Conservation (phyloP, 108 stramenopile species). For the Skeletonema costatum region DNA sequence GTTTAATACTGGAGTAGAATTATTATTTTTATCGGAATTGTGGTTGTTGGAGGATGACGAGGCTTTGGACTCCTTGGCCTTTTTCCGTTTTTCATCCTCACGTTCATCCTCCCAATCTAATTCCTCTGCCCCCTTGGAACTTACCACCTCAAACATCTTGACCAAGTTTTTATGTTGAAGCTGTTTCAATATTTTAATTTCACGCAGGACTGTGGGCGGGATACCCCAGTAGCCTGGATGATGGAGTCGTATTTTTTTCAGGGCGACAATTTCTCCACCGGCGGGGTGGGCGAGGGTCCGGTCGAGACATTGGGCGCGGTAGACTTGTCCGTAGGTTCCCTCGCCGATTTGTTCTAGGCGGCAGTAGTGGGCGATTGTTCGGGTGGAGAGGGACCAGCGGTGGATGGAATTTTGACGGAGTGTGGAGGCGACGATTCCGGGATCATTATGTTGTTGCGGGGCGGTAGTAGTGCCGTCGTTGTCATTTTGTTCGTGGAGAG, state of each 20-base stretch:
- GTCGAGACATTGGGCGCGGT: constrained; percentile 65
- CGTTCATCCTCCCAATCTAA: constrained; percentile 74
- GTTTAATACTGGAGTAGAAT: constrained; percentile 13
- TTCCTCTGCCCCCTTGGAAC: constrained; percentile 80
- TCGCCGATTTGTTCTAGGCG: constrained; percentile 85
- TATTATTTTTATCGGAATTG: constrained; percentile 17
- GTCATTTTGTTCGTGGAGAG: neutral
- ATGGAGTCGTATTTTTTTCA: constrained; percentile 83
- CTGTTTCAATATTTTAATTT: constrained; percentile 84
- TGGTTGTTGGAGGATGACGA: neutral
- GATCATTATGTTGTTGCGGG: neutral
- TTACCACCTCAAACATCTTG: constrained; percentile 82
- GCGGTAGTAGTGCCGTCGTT: neutral
- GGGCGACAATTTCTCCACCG: constrained; percentile 62
- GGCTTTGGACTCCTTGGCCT: constrained; percentile 3
- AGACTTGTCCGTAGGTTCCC: constrained; percentile 90
- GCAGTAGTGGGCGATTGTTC: constrained; percentile 77
- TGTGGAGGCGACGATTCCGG: constrained; percentile 4
- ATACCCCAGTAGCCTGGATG: constrained; percentile 72
- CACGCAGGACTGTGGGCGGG: constrained; percentile 79
- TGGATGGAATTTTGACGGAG: constrained; percentile 33
- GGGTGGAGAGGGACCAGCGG: constrained; percentile 54
- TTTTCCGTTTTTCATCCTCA: constrained; percentile 41
- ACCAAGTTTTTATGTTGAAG: constrained; percentile 78
- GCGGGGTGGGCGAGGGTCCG: constrained; percentile 12